phyloP scores from a whole-genome alignment of 2,329 filamentous ascomycete genomes.

The Sporothrix variecibatus region DNA sequence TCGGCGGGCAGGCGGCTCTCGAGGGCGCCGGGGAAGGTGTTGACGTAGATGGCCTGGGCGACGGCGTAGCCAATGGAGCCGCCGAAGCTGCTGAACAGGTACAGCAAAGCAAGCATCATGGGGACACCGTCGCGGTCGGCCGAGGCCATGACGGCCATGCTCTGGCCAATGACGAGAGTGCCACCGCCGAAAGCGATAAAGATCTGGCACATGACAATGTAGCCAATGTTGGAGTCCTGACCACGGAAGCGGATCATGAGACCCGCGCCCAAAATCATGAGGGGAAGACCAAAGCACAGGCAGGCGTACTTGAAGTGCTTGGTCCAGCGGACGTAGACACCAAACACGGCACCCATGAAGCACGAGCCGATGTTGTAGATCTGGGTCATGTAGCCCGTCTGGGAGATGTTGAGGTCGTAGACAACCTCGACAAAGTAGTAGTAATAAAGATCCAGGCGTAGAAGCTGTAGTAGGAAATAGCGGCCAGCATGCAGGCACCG shows the following conservation, averaged over 20 bases:
- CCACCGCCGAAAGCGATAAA: slow-evolving; percentile 56
- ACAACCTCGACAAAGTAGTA: slow-evolving; percentile 34
- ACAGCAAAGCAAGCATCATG: slow-evolving; percentile 58
- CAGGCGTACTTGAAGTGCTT: slow-evolving; percentile 51
- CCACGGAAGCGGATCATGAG: slow-evolving; percentile 61
- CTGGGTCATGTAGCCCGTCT: slow-evolving; percentile 33
- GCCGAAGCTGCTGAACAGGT: slow-evolving; percentile 60
- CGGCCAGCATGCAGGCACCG: slow-evolving; percentile 30
- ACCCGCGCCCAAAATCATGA: slow-evolving; percentile 56
- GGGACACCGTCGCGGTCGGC: slow-evolving; percentile 59
- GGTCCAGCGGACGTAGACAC: slow-evolving; percentile 50
- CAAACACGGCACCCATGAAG: slow-evolving; percentile 49
- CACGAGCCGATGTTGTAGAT: slow-evolving; percentile 39
- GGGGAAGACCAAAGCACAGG: slow-evolving; percentile 50
- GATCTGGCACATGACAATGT: slow-evolving; percentile 61
- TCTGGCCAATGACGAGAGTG: slow-evolving; percentile 58
- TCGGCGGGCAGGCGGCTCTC: slow-evolving; percentile 49
- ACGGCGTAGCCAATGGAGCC: slow-evolving; percentile 61
- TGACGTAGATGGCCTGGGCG: slow-evolving; percentile 62
- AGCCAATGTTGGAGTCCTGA: slow-evolving; percentile 50
- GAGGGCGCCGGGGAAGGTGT: slow-evolving; percentile 55
- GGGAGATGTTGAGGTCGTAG: slow-evolving; percentile 31
- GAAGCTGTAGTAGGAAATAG: slow-evolving; percentile 32
- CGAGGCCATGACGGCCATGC: slow-evolving; percentile 62
- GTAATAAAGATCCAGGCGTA: slow-evolving; percentile 35